Evolutionary conservation across 2,329 filamentous ascomycete species (phyloP).

Genomic region (Dendrostoma leiphaemia): DNA sequence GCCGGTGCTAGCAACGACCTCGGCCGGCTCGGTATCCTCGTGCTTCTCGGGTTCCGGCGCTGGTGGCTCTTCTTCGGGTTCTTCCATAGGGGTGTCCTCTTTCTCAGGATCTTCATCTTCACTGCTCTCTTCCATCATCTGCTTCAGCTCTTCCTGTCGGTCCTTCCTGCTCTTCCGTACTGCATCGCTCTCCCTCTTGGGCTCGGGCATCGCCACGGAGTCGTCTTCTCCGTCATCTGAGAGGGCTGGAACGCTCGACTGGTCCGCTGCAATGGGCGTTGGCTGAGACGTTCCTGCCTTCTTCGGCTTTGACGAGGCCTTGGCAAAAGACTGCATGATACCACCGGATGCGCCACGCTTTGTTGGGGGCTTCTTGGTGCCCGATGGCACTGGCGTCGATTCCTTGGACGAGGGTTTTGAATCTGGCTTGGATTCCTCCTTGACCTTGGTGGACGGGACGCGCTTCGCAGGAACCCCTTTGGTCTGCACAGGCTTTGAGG

Average conservation of each 20-base stretch:
- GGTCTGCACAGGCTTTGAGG: slow-evolving; percentile 29
- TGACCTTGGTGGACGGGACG: slow-evolving; percentile 25
- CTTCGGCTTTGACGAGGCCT: slow-evolving; percentile 55
- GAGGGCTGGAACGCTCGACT: slow-evolving; percentile 48
- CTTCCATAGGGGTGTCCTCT: slow-evolving; percentile 24
- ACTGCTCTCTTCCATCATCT: slow-evolving; percentile 38
- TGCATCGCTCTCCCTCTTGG: slow-evolving; percentile 31
- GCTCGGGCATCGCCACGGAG: slow-evolving; percentile 47
- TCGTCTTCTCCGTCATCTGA: slow-evolving; percentile 53
- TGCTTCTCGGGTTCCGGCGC: slow-evolving; percentile 38
- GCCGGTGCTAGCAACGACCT: slow-evolving; percentile 51
- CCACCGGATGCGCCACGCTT: slow-evolving; percentile 61
- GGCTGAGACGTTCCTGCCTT: slow-evolving; percentile 29
- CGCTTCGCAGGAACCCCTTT: slow-evolving; percentile 28
- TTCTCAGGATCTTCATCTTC: slow-evolving; percentile 18
- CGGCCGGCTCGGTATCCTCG: slow-evolving; percentile 38
- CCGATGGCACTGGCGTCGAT: slow-evolving; percentile 24
- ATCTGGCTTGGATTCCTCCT: slow-evolving; percentile 34
- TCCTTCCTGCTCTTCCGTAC: slow-evolving; percentile 52
- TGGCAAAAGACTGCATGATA: slow-evolving; percentile 80
- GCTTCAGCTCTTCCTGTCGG: slow-evolving; percentile 62
- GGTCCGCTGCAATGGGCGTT: slow-evolving; percentile 41
- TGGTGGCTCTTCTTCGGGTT: slow-evolving; percentile 35
- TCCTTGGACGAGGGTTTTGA: slow-evolving; percentile 35
- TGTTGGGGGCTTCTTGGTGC: slow-evolving; percentile 39